Base-by-base conservation (phyloP, 306 rosid genomes). In the Casuarina equisetifolia region DNA sequence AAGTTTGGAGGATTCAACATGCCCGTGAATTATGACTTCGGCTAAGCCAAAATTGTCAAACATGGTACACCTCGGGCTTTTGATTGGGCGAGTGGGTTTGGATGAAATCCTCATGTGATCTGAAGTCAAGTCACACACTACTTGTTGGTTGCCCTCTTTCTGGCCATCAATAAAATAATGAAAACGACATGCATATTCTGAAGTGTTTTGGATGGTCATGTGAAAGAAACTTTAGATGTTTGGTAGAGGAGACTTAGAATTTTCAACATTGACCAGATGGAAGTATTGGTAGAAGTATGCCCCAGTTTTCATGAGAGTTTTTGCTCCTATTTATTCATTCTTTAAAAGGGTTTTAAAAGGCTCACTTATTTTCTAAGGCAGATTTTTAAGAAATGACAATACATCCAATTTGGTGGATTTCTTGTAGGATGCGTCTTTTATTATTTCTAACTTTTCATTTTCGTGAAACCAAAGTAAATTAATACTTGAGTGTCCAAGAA, bases 181-280 rank as follows among this genome's bases (percentile, higher is more conserved):
- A 20, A 32, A 74, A 8, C 8, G 20, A 25, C 13, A 15, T 51
- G 5, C 2, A n/a, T 50, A 63, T 36, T 76, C 19, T 6, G 42
- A 4, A 2, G 53, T 52, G 10, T 43, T 68, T 53, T 25, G 9
- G 3, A 5, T 64, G 73, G 13, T 25, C 45, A 64, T 51, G 80
- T 73, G 50, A 70, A 70, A 45, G 35, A 67, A 67, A 76, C 32
- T 40, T 38, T 12, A 32, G 55, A 12, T 50, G 77, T 43, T 79
- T 72, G 77, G 74, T 72, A 55, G 44, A 50, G 39, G 19, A 19
- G 72, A 75, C 50, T 58, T 61, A 3, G 20, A 78, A 40, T 48
- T 70, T 70, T 9, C 55, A 45, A 44, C 15, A 49, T 5, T 3
- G 54, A 38, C 5, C 39, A 19, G 4, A 16, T 25, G 32, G 1